Percentiles rank a stretch among this genome's conserved stretches.
phyloP scores from a whole-genome alignment of 2,329 filamentous ascomycete species.

The Pseudocercospora musae region DNA sequence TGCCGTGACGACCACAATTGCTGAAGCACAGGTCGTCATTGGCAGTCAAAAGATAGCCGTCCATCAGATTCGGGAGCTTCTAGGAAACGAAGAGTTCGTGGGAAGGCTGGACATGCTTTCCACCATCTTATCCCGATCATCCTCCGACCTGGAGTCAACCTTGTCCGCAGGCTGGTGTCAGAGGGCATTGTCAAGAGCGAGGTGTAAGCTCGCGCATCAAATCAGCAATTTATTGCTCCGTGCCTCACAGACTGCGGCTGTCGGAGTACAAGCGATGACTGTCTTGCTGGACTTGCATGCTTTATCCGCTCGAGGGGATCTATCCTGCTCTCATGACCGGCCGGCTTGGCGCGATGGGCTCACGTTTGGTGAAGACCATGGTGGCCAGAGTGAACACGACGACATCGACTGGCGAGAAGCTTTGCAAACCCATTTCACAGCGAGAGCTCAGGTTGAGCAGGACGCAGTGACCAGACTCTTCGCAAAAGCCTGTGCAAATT shows the following conservation, averaged over 20 bases:
- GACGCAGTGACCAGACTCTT: slow-evolving; percentile 50
- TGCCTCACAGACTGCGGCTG: slow-evolving; percentile 15
- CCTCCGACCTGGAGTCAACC: not conserved
- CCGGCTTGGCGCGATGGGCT: slow-evolving; percentile 13
- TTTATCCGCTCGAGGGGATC: slow-evolving; percentile 17
- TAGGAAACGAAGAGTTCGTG: slow-evolving; percentile 16
- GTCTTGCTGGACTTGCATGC: slow-evolving; percentile 22
- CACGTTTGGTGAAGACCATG: slow-evolving; percentile 1
- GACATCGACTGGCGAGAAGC: slow-evolving; percentile 48
- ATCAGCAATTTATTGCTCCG: slow-evolving; percentile 21
- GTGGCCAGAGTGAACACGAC: not conserved
- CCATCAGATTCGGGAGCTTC: slow-evolving; percentile 18
- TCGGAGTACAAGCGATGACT: slow-evolving; percentile 16
- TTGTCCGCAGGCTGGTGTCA: slow-evolving; percentile 15
- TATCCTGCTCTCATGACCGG: slow-evolving; percentile 16
- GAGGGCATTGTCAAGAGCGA: slow-evolving; percentile 16
- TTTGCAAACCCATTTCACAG: slow-evolving; percentile 45
- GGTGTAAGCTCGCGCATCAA: slow-evolving; percentile 21
- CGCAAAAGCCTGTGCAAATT: slow-evolving; percentile 52
- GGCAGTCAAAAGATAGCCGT: slow-evolving; percentile 19
- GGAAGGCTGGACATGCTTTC: slow-evolving; percentile 10
- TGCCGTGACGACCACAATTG: slow-evolving; percentile 14
- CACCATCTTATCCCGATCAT: not conserved
- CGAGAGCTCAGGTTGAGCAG: slow-evolving; percentile 43
- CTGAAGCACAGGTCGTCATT: slow-evolving; percentile 13